Conservation (phyloP, 2,329 filamentous ascomycete species). For the Cylindrodendrum hubeiense region DNA sequence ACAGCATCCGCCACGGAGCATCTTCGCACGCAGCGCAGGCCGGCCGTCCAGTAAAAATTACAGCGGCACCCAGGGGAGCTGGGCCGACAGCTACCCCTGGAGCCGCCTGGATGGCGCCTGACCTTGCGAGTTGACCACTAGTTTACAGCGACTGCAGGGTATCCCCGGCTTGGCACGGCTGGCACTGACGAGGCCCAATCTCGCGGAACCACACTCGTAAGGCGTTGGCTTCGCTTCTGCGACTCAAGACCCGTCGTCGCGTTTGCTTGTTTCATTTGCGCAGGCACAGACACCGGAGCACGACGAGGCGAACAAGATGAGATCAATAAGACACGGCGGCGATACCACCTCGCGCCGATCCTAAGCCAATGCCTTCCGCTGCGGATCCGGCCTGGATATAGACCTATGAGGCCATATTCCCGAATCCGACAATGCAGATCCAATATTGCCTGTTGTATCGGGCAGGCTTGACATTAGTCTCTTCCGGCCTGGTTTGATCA, state of each 20-base stretch:
- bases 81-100: not conserved
- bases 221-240: not conserved
- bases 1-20: not conserved
- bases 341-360: not conserved
- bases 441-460: not conserved
- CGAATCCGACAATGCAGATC: conserved; percentile 7
- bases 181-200: conserved; percentile 11
- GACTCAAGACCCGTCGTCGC: not conserved
- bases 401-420: not conserved
- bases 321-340: not conserved
- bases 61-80: conserved; percentile 8
- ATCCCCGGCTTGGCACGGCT: conserved; percentile 13
- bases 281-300: not conserved
- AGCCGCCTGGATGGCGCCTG: conserved; percentile 19
- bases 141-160: conserved; percentile 12
- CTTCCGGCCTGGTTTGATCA: not conserved
- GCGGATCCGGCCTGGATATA: not conserved
- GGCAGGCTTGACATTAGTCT: not conserved
- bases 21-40: not conserved
- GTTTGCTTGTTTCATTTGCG: not conserved
- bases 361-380: not conserved
- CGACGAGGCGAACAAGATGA: not conserved
- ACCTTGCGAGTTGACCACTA: conserved; percentile 11
- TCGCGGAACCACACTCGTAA: not conserved
- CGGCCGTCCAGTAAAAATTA: conserved; percentile 15